A percentile compares a stretch with the other conserved stretches of the same genome.
These are phyloP conservation scores for Lizonia empirigonia DNA, from an alignment of 2,329 filamentous ascomycete species.

Conservation along the genomic window DNA sequence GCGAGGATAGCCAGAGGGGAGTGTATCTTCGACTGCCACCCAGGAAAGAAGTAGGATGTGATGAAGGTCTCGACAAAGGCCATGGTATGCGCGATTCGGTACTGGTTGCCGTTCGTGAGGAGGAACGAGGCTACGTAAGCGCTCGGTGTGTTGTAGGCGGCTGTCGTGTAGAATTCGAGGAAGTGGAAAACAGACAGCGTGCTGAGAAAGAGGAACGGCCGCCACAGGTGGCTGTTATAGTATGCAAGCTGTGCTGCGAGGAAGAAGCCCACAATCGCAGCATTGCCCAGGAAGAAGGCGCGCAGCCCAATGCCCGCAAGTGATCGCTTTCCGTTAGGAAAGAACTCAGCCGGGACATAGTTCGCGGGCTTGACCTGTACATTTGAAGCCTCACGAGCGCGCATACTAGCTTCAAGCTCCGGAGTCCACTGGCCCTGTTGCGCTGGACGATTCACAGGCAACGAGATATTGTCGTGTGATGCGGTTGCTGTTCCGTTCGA, in stretches of 20 bases:
- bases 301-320: slow-evolving; percentile 55
- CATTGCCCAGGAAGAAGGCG: slow-evolving; percentile 52
- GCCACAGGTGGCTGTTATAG: slow-evolving; percentile 58
- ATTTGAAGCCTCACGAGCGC: slow-evolving; percentile 31
- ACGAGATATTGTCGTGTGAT: slow-evolving; percentile 38
- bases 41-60: slow-evolving; percentile 62
- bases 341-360: slow-evolving; percentile 42
- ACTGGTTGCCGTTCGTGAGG: slow-evolving; percentile 81
- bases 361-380: slow-evolving; percentile 22
- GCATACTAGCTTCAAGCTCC: slow-evolving; percentile 34
- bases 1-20: slow-evolving; percentile 48
- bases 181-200: slow-evolving; percentile 86
- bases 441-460: slow-evolving; percentile 34
- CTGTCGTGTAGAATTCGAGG: slow-evolving; percentile 92
- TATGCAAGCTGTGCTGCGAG: slow-evolving; percentile 37
- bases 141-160: slow-evolving; percentile 76
- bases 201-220: slow-evolving; percentile 66
- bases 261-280: slow-evolving; percentile 43
- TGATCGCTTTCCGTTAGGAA: slow-evolving; percentile 51
- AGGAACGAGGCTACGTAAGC: slow-evolving; percentile 80
- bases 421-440: slow-evolving; percentile 33
- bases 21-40: slow-evolving; percentile 52
- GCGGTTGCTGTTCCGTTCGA: slow-evolving; percentile 32
- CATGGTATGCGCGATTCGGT: slow-evolving; percentile 79
- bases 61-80: slow-evolving; percentile 76